A percentile compares a stretch with the other conserved stretches of the same genome.
phyloP scores from a whole-genome alignment of 305 asterid genomes.

The Fraxinus floribunda region DNA sequence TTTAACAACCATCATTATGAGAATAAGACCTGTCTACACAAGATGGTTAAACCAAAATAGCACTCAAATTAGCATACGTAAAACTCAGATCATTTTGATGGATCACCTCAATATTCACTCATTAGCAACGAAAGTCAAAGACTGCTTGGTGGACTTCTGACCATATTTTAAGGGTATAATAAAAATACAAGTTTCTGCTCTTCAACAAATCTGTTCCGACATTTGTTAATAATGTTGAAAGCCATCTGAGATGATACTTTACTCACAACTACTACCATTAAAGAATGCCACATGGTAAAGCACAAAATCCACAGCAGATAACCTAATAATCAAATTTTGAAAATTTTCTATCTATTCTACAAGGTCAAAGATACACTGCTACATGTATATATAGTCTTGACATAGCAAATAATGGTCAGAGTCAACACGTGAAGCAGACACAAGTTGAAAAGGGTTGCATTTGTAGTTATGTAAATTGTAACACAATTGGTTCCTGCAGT shows the following conservation, averaged over 20 bases:
- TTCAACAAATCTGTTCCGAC: neutral
- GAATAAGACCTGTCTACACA: neutral
- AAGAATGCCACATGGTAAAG: neutral
- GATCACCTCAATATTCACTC: neutral
- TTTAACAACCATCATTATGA: neutral
- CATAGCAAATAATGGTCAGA: neutral
- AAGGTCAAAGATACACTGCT: neutral
- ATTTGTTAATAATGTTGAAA: neutral
- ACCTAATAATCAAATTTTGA: neutral
- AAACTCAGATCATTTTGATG: neutral
- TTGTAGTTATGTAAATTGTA: neutral
- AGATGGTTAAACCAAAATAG: neutral
- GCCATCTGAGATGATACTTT: neutral
- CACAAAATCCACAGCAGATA: neutral
- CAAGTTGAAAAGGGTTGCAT: neutral
- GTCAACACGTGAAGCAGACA: neutral
- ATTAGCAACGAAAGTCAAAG: neutral
- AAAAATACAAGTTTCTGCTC: neutral
- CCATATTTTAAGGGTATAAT: neutral
- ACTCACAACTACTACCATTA: neutral
- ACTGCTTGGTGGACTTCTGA: neutral
- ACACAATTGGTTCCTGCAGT: neutral
- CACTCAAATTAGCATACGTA: neutral
- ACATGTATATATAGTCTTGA: neutral
- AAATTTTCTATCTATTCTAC: neutral